Evolutionary conservation across 495 filamentous ascomycete genomes (phyloP), one percentile per base, ranked within the genome.

Genomic region (Tirmania nivea): DNA sequence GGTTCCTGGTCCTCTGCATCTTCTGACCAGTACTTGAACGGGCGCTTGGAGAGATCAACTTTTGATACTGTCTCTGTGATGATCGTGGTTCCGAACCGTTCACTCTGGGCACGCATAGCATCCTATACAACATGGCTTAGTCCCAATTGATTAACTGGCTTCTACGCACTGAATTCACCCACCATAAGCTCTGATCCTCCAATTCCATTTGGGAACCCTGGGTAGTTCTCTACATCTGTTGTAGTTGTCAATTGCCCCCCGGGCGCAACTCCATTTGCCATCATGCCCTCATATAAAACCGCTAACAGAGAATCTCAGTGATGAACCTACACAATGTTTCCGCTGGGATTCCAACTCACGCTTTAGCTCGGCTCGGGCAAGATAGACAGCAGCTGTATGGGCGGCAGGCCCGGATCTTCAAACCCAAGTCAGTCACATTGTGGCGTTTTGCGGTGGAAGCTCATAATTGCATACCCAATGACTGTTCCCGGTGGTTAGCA

Each of bases 201-300:
- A 63, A 96, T 84, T 54, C 83, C 86, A 50, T 81, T 74, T 55
- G 83, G 83, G 72, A 94, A 97, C 36, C 90, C 90, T 51, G 90
- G 90, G 70, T 79, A 97, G 71, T 97, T 97, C 74, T 97, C 90
- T 53, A 97, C 79, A 56, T 97, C 90, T 62, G 93, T 95, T 54
- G 90, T 97, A 37, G 90, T 97, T 21, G 90, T 97, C 54, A 97
- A 72, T 72, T 97, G 90, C 35, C 90, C 90, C 61, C 90, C 90
- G 50, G 90, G 82, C 7, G 90, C 90, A 66, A 92, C 90, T 60
- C 90, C 90, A 62, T 94, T 92, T 58, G 90, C 90, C 56, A 97
- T 80, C 74, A 96, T 93, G 56, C 90, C 90, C 72, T 97, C 90
- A 64, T 96, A 97, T 54, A 97, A 72, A 55, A 94, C 83, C 37